Percentiles rank a stretch among this genome's conserved stretches.
Evolutionary conservation across 2,329 filamentous ascomycete genomes (phyloP).

Genomic region (Colletotrichum endophyticum): DNA sequence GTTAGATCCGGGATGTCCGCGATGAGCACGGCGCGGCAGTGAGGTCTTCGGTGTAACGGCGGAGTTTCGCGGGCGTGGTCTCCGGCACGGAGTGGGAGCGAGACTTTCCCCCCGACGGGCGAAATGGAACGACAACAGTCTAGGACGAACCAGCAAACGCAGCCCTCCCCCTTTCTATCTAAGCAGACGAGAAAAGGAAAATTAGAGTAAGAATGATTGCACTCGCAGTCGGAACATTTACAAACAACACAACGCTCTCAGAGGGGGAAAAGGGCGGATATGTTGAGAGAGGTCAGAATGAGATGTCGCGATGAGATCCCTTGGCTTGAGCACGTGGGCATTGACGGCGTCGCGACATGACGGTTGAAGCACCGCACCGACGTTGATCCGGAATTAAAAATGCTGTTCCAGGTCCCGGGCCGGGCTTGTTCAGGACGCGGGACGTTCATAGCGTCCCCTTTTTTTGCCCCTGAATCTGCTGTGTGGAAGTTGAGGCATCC

Average conservation of each 20-base stretch:
- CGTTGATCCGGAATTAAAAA: constrained; percentile 9
- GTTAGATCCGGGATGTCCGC: neutral
- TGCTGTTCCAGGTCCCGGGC: neutral
- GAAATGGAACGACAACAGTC: neutral
- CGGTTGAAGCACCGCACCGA: constrained; percentile 5
- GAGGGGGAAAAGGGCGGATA: neutral
- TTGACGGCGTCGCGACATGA: neutral
- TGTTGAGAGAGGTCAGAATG: neutral
- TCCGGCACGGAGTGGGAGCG: neutral
- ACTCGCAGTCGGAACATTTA: neutral
- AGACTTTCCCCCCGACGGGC: neutral
- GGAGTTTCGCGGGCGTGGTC: neutral
- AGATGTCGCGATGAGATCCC: neutral
- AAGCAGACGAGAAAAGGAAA: neutral
- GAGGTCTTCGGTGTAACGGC: constrained; percentile 2
- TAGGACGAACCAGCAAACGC: neutral
- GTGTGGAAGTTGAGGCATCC: neutral
- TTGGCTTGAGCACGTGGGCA: neutral
- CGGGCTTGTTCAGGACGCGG: neutral
- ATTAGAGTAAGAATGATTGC: neutral
- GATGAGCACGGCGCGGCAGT: neutral
- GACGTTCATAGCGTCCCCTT: neutral
- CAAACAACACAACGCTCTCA: neutral
- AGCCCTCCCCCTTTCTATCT: neutral
- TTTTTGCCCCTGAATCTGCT: neutral